These are phyloP conservation scores for Iris pallida DNA, from an alignment of 116 monocot species.

Conservation along the genomic window DNA sequence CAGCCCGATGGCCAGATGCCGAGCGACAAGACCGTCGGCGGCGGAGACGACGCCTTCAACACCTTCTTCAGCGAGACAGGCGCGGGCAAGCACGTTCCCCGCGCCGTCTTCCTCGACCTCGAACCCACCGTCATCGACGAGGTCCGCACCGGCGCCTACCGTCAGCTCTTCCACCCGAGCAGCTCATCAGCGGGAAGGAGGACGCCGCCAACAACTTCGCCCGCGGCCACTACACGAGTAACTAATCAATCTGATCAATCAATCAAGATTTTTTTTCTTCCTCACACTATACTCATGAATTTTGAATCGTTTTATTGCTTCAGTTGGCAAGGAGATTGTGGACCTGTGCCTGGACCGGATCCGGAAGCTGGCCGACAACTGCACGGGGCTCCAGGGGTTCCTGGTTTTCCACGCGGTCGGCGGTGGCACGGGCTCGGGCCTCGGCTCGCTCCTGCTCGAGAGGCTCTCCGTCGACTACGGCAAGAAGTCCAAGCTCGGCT, in stretches of 20 bases:
- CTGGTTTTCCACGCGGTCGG: conserved; percentile 54
- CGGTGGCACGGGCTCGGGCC: conserved; percentile 53
- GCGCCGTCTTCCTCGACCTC: conserved; percentile 48
- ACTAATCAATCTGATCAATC: background rate
- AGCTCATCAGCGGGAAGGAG: conserved; percentile 54
- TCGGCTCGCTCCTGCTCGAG: conserved; percentile 49
- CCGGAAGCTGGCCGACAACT: conserved; percentile 57
- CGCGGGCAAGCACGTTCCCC: conserved; percentile 51
- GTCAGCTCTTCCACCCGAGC: conserved; percentile 63
- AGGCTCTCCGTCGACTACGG: conserved; percentile 49
- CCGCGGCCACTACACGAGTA: conserved; percentile 56
- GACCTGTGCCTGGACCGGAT: conserved; percentile 55
- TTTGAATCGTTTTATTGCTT: background rate
- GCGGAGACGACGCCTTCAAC: conserved; percentile 48
- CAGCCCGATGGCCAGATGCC: too few relatives aligned
- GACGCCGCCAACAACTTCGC: conserved; percentile 68
- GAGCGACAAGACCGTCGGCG: conserved; percentile 36
- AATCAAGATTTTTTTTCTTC: background rate
- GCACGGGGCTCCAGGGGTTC: conserved; percentile 52
- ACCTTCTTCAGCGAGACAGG: conserved; percentile 62
- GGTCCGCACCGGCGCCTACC: conserved; percentile 46
- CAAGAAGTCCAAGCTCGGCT: conserved; percentile 55
- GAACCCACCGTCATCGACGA: conserved; percentile 66
- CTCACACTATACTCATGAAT: too few relatives aligned
- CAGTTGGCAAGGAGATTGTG: conserved; percentile 58